Conservation (phyloP, 1,284 basidiomycete species). For the Rhodotorula sp. region DNA sequence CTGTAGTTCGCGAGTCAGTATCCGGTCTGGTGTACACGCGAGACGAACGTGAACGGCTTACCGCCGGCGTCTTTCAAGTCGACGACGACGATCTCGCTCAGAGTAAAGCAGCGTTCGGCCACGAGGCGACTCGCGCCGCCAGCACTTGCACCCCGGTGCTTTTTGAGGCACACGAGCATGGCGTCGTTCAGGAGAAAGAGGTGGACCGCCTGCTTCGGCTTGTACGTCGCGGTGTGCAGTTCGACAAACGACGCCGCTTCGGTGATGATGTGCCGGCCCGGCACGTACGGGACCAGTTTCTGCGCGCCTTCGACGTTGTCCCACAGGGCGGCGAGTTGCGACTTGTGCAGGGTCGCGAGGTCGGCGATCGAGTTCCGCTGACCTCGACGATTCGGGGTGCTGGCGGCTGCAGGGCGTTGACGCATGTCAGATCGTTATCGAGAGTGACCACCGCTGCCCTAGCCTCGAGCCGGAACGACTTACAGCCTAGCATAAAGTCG, state of each 20-base stretch:
- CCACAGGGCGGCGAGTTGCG: conserved; percentile 88
- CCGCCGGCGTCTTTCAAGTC: conserved; percentile 92
- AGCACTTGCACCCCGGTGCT: conserved; percentile 46
- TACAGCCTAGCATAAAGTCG: conserved; percentile 34
- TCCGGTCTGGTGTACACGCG: conserved; percentile 8
- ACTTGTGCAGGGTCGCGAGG: conserved; percentile 86
- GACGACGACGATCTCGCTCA: conserved; percentile 87
- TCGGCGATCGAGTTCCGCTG: conserved; percentile 88
- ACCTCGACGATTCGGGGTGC: conserved; percentile 39
- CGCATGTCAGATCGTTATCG: conserved; percentile 50
- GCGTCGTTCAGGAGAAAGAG: conserved; percentile 90
- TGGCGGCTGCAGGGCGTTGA: conserved; percentile 49
- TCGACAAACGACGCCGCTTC: conserved; percentile 82
- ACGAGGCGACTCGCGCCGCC: conserved; percentile 68
- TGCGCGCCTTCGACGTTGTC: conserved; percentile 91
- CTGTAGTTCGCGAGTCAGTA: conserved; percentile 51
- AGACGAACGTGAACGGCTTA: conserved; percentile 51
- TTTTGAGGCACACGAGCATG: conserved; percentile 72
- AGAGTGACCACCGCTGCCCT: too few relatives aligned
- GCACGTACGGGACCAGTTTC: conserved; percentile 85
- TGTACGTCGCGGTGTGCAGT: conserved; percentile 93
- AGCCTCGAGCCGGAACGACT: not conserved
- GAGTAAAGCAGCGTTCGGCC: conserved; percentile 86
- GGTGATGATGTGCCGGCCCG: conserved; percentile 83
- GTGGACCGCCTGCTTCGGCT: conserved; percentile 78